Base-by-base conservation (phyloP, 164 flowering plant genomes). In the Nymphaea colorata region DNA sequence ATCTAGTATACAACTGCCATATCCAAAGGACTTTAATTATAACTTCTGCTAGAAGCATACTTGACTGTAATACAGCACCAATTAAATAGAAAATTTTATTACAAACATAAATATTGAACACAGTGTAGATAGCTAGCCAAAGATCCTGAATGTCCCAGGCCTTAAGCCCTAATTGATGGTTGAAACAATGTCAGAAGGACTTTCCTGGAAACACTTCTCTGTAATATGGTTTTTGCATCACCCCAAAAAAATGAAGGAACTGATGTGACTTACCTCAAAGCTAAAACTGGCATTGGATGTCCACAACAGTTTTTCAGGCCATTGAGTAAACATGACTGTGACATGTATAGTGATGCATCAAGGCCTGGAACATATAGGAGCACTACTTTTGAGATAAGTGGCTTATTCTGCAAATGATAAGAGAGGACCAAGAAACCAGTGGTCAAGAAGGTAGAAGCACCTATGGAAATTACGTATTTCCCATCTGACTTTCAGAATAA, bases 351-450 rank as follows among this genome's bases (percentile, higher is more conserved):
- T 65, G 89, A 90, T 7, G 99, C 97, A 84, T 95, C 97, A 77
- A 95, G 89, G 70, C 99, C 99, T 64, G 99, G 99, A 70, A 92
- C 73, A 79, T 92, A 95, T 63, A 92, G 85, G 83, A 92, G 81
- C 59, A 86, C 96, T 76, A 95, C 98, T 79, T 95, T 95, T 44
- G 84, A 88, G 68, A 95, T 95, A 70, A 95, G 80, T 65, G 97
- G 96, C 75, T 90, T 95, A 83, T 95, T 92, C 98, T 95, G 98
- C 95, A 89, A 18, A 68, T 65, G 43, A 77, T 42, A 59, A 61
- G 25, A 71, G 36, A 61, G 14, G 14, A 51, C 36, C 36, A 25
- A 25, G 36, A 25, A 25, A 25, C 36, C 36, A 25, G 36, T 25
- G 36, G 36, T 25, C 36, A 25, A 25, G 36, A 25, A 25, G 36